Evolutionary conservation across 2,329 filamentous ascomycete genomes (phyloP).

Genomic region (Leptographium procerum): DNA sequence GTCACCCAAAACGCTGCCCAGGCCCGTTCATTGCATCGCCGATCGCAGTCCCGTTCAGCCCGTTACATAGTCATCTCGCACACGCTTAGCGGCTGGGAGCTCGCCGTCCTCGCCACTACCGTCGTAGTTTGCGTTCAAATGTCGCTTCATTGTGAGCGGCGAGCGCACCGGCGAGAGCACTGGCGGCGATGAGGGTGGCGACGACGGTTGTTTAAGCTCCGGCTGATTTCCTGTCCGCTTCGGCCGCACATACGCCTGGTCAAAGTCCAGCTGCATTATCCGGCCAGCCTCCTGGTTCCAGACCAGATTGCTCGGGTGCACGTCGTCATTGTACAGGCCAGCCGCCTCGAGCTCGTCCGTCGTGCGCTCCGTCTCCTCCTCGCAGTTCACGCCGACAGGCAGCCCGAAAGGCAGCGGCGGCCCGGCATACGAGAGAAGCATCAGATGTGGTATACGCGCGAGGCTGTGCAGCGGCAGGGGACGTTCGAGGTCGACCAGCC

Average conservation of each 20-base stretch:
- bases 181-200: too few relatives aligned
- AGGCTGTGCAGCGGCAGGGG: background rate
- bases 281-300: constrained; percentile 4
- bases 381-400: background rate
- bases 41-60: too few relatives aligned
- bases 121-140: too few relatives aligned
- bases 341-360: background rate
- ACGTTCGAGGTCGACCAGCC: constrained; percentile 5
- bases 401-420: background rate
- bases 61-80: too few relatives aligned
- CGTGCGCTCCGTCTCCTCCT: background rate
- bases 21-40: too few relatives aligned
- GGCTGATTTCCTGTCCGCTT: too few relatives aligned
- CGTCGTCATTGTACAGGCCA: constrained; percentile 1
- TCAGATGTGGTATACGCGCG: constrained; percentile 5
- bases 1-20: too few relatives aligned
- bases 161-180: too few relatives aligned
- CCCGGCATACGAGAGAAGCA: constrained; percentile 10
- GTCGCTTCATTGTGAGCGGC: too few relatives aligned
- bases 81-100: too few relatives aligned
- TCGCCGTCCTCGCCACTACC: too few relatives aligned
- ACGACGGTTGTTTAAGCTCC: too few relatives aligned
- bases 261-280: constrained; percentile 7
- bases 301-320: background rate
- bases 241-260: background rate